Evolutionary conservation across 495 filamentous ascomycete species (phyloP).

Genomic region (Mytilinidion resinicola): DNA sequence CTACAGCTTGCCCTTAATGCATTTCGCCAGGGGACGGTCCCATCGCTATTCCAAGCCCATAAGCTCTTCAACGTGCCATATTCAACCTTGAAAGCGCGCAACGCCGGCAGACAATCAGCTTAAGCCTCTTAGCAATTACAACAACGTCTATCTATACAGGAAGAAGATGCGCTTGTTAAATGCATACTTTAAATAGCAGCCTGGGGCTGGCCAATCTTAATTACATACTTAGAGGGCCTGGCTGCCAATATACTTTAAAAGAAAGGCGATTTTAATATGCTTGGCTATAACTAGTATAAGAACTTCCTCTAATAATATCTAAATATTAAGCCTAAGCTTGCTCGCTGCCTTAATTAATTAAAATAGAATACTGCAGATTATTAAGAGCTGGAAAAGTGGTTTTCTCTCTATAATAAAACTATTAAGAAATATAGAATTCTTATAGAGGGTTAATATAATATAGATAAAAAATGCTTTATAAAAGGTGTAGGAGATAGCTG

Average conservation of each 20-base stretch:
- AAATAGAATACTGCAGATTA: neutral
- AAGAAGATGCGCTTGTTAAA: neutral
- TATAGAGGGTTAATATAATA: slow-evolving; percentile 4
- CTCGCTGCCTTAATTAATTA: neutral
- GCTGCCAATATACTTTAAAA: neutral
- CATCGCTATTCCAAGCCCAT: too few species aligned
- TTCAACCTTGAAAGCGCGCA: too few species aligned
- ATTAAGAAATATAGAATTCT: neutral
- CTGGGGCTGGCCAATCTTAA: neutral
- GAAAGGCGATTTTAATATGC: too few species aligned
- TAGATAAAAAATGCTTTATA: slow-evolving; percentile 8
- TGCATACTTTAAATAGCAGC: neutral
- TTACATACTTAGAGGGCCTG: neutral
- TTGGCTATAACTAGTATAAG: neutral
- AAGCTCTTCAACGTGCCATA: too few species aligned
- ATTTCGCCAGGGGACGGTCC: too few species aligned
- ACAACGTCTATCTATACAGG: too few species aligned
- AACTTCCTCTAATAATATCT: neutral
- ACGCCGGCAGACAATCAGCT: too few species aligned
- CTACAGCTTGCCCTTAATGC: too few species aligned
- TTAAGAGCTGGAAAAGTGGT: neutral
- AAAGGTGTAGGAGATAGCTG: neutral
- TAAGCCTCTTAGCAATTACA: too few species aligned
- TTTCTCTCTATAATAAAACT: neutral
- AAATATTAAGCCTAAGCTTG: neutral